A percentile compares a stretch with the other conserved stretches of the same genome.
Evolutionary conservation across 345 rosid species (phyloP).

Genomic region (Eucalyptus guilfoylei): DNA sequence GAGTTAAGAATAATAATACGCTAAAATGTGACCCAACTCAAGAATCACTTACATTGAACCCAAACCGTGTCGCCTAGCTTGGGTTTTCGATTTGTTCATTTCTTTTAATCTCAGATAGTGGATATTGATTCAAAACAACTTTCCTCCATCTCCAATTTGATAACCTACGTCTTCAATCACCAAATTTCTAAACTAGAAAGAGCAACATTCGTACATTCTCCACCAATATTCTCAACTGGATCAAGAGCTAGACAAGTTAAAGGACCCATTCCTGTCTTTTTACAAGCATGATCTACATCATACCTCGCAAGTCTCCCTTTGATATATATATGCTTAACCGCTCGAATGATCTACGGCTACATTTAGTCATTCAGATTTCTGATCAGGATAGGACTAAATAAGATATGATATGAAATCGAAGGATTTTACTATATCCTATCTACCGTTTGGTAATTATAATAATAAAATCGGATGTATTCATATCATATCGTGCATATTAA

Average conservation of each 20-base stretch:
- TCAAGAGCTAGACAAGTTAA: too few species aligned
- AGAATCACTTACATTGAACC: background rate
- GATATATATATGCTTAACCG: too few species aligned
- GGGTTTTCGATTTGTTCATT: background rate
- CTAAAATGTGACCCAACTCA: background rate
- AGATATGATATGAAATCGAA: too few species aligned
- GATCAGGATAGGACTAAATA: rapidly evolving
- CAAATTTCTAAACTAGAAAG: background rate
- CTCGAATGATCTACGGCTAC: rapidly evolving
- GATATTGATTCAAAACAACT: background rate
- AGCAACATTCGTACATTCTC: background rate
- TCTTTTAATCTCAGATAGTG: background rate
- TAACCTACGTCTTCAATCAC: background rate
- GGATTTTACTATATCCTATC: too few species aligned
- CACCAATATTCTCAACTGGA: too few species aligned
- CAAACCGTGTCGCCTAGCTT: rapidly evolving
- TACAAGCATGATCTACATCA: too few species aligned
- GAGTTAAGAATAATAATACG: too few species aligned
- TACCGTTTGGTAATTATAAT: rapidly evolving
- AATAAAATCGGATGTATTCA: too few species aligned
- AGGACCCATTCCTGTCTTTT: too few species aligned
- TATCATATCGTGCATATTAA: too few species aligned
- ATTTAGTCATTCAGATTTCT: rapidly evolving
- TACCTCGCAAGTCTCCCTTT: too few species aligned
- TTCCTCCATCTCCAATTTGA: background rate